These are phyloP conservation scores for Elsinoe perseae DNA, from an alignment of 2,329 filamentous ascomycete genomes.

Conservation along the genomic window DNA sequence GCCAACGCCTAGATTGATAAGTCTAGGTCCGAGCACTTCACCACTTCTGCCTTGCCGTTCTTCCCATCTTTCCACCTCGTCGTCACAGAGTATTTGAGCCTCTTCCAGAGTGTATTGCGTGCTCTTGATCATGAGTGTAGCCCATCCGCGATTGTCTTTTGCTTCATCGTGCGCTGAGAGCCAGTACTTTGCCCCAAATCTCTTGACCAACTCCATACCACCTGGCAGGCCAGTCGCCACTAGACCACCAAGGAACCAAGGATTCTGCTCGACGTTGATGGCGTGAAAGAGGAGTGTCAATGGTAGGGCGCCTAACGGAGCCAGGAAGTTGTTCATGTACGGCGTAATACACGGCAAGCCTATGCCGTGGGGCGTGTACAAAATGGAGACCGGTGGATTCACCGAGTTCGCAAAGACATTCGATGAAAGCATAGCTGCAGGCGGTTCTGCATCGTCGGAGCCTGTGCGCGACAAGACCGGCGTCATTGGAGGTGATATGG, in stretches of 20 bases:
- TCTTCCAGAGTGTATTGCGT: conserved; percentile 40
- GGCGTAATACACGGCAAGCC: conserved; percentile 46
- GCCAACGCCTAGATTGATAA: not conserved
- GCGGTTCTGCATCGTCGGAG: not conserved
- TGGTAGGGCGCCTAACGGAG: conserved; percentile 48
- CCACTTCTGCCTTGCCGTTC: conserved; percentile 1
- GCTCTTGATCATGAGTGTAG: conserved; percentile 45
- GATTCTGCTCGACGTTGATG: conserved; percentile 52
- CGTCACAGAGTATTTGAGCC: conserved; percentile 34
- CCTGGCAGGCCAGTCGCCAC: conserved; percentile 50
- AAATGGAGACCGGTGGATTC: conserved; percentile 37
- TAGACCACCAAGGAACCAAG: conserved; percentile 55
- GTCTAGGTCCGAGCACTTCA: not conserved
- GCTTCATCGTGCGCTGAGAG: conserved; percentile 55
- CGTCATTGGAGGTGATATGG: conserved; percentile 17
- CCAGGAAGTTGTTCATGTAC: conserved; percentile 52
- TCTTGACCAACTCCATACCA: conserved; percentile 50
- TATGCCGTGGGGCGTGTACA: conserved; percentile 60
- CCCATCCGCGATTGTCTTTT: conserved; percentile 49
- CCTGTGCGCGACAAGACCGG: conserved; percentile 6
- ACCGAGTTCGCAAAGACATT: not conserved
- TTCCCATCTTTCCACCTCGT: conserved; percentile 19
- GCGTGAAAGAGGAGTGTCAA: conserved; percentile 58
- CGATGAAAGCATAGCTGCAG: not conserved
- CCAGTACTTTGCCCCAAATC: conserved; percentile 50